A percentile compares a stretch with the other conserved stretches of the same genome.
phyloP scores from a whole-genome alignment of 352 stramenopile genomes.

The Phytophthora chlamydospora region DNA sequence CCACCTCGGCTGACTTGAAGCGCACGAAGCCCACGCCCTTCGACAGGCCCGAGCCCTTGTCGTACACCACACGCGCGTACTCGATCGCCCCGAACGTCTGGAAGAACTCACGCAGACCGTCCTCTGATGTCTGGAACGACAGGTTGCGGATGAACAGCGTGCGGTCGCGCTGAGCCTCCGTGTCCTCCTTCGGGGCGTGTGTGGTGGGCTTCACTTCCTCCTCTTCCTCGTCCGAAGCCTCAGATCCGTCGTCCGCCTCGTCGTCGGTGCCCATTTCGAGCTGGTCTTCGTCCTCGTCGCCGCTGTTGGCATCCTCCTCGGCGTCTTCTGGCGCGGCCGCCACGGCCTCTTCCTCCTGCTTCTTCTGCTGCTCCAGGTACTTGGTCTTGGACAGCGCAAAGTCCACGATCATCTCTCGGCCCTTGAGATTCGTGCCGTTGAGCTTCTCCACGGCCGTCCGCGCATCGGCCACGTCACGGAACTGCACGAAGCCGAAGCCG shows the following conservation, averaged over 20 bases:
- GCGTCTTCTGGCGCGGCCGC: slow-evolving; percentile 31
- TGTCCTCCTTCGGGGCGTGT: slow-evolving; percentile 52
- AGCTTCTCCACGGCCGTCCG: slow-evolving; percentile 69
- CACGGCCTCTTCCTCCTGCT: slow-evolving; percentile 48
- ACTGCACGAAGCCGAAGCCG: slow-evolving; percentile 88
- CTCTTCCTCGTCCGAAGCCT: slow-evolving; percentile 41
- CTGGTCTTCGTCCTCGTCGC: slow-evolving; percentile 52
- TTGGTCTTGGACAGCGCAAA: slow-evolving; percentile 83
- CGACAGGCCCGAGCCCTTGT: slow-evolving; percentile 79
- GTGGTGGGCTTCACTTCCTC: slow-evolving; percentile 35
- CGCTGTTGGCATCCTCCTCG: slow-evolving; percentile 44
- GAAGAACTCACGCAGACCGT: slow-evolving; percentile 75
- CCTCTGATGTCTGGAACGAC: slow-evolving; percentile 84
- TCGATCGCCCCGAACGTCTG: slow-evolving; percentile 74
- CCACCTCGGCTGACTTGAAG: slow-evolving; percentile 64
- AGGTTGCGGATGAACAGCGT: slow-evolving; percentile 88
- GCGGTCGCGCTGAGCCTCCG: slow-evolving; percentile 77
- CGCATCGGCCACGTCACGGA: slow-evolving; percentile 65
- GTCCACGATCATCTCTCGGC: slow-evolving; percentile 87
- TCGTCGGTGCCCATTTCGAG: slow-evolving; percentile 60
- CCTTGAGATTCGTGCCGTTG: slow-evolving; percentile 82
- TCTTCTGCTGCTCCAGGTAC: slow-evolving; percentile 77
- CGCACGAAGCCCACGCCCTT: slow-evolving; percentile 88
- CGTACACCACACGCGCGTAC: slow-evolving; percentile 83
- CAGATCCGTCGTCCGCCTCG: slow-evolving; percentile 34